Conservation (phyloP, 768 basidiomycete genomes). For the Porphyrellus cyaneotinctus region DNA sequence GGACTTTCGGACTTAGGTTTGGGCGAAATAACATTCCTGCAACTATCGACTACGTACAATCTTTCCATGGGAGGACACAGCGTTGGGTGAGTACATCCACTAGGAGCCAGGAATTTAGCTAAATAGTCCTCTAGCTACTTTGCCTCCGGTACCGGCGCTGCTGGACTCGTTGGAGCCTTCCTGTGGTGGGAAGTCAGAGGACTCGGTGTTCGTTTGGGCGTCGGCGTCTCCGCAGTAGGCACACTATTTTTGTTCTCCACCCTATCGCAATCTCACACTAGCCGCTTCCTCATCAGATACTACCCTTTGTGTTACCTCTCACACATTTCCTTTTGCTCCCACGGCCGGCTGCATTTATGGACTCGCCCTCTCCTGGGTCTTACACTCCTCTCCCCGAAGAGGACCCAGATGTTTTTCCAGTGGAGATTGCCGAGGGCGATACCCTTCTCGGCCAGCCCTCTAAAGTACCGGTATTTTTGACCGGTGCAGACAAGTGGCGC, state of each 20-base stretch:
- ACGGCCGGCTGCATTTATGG: conserved; percentile 45
- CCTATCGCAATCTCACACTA: neutral
- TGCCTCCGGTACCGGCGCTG: conserved; percentile 90
- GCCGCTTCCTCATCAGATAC: conserved; percentile 43
- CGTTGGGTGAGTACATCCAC: conserved; percentile 56
- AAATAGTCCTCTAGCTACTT: conserved; percentile 62
- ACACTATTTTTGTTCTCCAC: neutral
- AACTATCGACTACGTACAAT: conserved; percentile 81
- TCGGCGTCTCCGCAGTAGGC: conserved; percentile 78
- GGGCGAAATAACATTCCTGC: conserved; percentile 92
- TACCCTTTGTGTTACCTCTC: conserved; percentile 77
- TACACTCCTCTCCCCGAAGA: conserved; percentile 39
- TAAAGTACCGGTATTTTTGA: conserved; percentile 50
- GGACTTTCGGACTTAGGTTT: conserved; percentile 48
- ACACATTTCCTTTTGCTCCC: conserved; percentile 80
- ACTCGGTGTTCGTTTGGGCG: conserved; percentile 77
- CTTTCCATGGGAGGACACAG: conserved; percentile 73
- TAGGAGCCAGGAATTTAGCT: neutral
- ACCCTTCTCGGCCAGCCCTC: conserved; percentile 28
- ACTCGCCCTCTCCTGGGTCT: conserved; percentile 32
- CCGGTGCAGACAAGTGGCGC: conserved; percentile 70
- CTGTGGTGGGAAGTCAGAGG: conserved; percentile 92
- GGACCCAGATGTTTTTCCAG: conserved; percentile 16
- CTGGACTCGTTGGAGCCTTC: conserved; percentile 88
- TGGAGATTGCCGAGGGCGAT: conserved; percentile 29